Conservation (phyloP, 1,284 basidiomycete genomes). For the Sanghuangporus weigelae region DNA sequence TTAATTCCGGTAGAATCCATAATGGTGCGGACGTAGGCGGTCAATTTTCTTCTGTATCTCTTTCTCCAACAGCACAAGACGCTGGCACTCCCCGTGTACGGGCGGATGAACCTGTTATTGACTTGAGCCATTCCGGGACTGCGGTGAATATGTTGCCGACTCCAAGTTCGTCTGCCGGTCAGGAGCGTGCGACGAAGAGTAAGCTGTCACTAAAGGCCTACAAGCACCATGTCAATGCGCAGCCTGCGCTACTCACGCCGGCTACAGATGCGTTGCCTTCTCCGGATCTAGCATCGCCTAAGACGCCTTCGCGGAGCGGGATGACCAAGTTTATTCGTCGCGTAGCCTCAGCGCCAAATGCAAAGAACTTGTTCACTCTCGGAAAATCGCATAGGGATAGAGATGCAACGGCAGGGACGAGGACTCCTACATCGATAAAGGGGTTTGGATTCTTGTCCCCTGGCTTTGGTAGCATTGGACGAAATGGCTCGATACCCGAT, state of each 20-base stretch:
- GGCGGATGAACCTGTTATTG: neutral
- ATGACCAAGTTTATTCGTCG: conserved; percentile 74
- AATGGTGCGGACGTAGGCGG: neutral
- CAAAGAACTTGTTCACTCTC: conserved; percentile 81
- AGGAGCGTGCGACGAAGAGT: conserved; percentile 5
- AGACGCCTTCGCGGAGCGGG: conserved; percentile 15
- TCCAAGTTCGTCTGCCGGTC: conserved; percentile 14
- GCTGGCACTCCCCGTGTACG: neutral
- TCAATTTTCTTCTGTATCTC: neutral
- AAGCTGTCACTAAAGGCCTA: conserved; percentile 29
- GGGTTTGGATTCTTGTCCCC: conserved; percentile 13
- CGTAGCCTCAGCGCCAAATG: conserved; percentile 94
- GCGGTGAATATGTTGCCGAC: conserved; percentile 12
- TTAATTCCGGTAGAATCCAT: neutral
- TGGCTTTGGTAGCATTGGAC: conserved; percentile 9
- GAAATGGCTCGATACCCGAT: conserved; percentile 9
- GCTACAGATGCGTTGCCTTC: conserved; percentile 18
- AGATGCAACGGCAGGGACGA: conserved; percentile 54
- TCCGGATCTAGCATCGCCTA: conserved; percentile 8
- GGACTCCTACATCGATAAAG: conserved; percentile 25
- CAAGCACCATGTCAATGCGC: conserved; percentile 49
- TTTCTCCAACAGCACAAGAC: neutral
- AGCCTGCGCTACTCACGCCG: conserved; percentile 35
- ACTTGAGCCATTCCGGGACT: neutral
- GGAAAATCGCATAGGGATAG: conserved; percentile 41